Evolutionary conservation across 2,329 filamentous ascomycete genomes (phyloP).

Genomic region (Monosporascus ibericus): DNA sequence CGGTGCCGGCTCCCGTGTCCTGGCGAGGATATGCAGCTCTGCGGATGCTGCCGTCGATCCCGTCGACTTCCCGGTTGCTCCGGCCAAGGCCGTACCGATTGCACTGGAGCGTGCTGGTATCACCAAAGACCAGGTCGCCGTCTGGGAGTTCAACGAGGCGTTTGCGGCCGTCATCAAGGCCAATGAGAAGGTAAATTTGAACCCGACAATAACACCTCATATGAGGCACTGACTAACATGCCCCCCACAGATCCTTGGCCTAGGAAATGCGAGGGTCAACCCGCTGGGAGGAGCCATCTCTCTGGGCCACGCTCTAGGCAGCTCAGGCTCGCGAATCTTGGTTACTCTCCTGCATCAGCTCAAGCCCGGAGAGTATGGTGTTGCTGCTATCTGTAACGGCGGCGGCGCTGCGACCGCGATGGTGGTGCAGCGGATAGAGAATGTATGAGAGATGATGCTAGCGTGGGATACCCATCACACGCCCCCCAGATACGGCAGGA

Average conservation of each 20-base stretch:
- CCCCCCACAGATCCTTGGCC: conserved; percentile 60
- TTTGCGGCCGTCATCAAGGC: conserved; percentile 95
- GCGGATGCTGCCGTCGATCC: conserved; percentile 88
- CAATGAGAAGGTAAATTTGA: conserved; percentile 66
- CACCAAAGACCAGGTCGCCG: conserved; percentile 80
- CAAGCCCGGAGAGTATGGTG: conserved; percentile 86
- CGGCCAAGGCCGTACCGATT: conserved; percentile 85
- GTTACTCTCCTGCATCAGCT: conserved; percentile 88
- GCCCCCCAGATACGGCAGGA: background rate
- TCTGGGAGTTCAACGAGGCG: conserved; percentile 99
- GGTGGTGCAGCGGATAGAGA: conserved; percentile 77
- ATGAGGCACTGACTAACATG: conserved; percentile 4
- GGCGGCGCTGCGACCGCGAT: conserved; percentile 88
- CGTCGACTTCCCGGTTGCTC: conserved; percentile 91
- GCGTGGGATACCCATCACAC: background rate
- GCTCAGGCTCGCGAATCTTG: conserved; percentile 86
- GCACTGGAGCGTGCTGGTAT: conserved; percentile 86
- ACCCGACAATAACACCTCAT: background rate
- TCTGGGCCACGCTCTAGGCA: conserved; percentile 84
- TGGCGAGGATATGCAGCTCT: conserved; percentile 80
- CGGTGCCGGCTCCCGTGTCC: conserved; percentile 68
- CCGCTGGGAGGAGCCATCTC: conserved; percentile 87
- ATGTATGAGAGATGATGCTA: conserved; percentile 31
- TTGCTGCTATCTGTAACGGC: conserved; percentile 94
- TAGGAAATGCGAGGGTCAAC: conserved; percentile 77